Evolutionary conservation across 192 early-diverging fungal genomes (phyloP), one percentile per base, ranked within the genome.

Genomic region (Fimicolochytrium jonesii): DNA sequence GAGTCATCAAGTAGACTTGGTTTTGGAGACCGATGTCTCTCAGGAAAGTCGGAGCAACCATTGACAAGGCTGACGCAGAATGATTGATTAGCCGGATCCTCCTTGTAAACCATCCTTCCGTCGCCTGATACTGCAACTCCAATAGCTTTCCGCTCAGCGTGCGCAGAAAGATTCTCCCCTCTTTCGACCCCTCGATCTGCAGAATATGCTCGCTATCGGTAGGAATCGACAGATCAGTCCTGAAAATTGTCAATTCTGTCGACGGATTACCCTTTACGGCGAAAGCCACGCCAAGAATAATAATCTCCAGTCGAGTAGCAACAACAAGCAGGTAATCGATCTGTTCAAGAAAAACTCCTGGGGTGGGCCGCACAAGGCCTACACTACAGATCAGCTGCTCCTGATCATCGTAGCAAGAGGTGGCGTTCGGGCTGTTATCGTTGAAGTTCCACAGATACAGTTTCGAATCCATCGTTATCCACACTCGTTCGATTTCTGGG

Each of bases 371-470:
- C 2, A 91, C 92, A 29, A 95, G 69, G 6, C 77, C 92, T 11
- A 93, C 90, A 49, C 80, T 88, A 22, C 90, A 82, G 62, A 98
- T 95, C 48, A 93, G 77, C 61, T 93, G 88, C 55, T 92, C 90
- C 72, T 91, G 88, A 41, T 94, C 92, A 56, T 92, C 88, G 60
- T 86, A 92, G 25, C 35, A 84, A 73, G 58, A 86, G 82, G 59
- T 87, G 83, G 49, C 86, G 75, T 0, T 70, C 59, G 9, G 7
- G 39, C 18, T 25, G 11, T 29, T 0, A 25, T 89, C 83, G 37
- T 85, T 79, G 69, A 92, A 96, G 70, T 98, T 90, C 93, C 92
- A 95, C 33, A 98, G 69, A 64, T 89, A 95, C 29, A 96, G 77
- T 31, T 84, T 76, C 67, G 92, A 85, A 71, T 92, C 92, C 45